These are phyloP conservation scores for Oryza rufipogon DNA, from an alignment of 176 grass and related monocot species.

Conservation along the genomic window DNA sequence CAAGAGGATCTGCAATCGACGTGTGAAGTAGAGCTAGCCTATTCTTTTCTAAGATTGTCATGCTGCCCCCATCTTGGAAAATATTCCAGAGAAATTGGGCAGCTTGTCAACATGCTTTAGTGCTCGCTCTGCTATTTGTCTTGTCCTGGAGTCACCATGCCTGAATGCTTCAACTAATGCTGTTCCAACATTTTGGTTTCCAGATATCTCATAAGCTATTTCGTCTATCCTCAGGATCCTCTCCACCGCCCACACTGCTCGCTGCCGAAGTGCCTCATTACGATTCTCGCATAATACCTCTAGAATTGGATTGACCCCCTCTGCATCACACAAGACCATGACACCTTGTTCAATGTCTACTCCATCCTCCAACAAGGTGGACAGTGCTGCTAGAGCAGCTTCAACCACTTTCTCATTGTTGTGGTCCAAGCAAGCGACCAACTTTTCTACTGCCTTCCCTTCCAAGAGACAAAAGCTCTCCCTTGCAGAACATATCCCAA, in stretches of 20 bases:
- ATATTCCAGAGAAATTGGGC: conserved; percentile 96
- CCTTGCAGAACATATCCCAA: conserved; percentile 76
- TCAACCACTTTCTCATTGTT: conserved; percentile 82
- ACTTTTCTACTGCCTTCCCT: conserved; percentile 89
- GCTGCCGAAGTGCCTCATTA: conserved; percentile 60
- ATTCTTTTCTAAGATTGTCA: conserved; percentile 36
- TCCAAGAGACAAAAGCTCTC: conserved; percentile 93
- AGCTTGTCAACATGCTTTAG: conserved; percentile 97
- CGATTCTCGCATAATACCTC: conserved; percentile 72
- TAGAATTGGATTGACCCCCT: conserved; percentile 78
- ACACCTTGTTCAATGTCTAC: conserved; percentile 90
- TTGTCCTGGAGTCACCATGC: conserved; percentile 84
- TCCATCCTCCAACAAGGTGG: conserved; percentile 88
- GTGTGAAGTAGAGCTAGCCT: conserved; percentile 44
- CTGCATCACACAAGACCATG: conserved; percentile 66
- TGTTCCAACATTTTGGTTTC: conserved; percentile 88
- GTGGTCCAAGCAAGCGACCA: conserved; percentile 90
- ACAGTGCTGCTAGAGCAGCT: conserved; percentile 79
- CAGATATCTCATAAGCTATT: conserved; percentile 84
- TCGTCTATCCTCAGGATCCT: conserved; percentile 81
- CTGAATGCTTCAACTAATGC: conserved; percentile 94
- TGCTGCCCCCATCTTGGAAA: conserved; percentile 74
- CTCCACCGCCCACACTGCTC: conserved; percentile 89
- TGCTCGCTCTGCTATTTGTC: conserved; percentile 88
- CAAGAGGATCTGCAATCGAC: conserved; percentile 25